Evolutionary conservation across 805 yeast genomes (phyloP).

Genomic region (Dipodascopsis tothii): DNA sequence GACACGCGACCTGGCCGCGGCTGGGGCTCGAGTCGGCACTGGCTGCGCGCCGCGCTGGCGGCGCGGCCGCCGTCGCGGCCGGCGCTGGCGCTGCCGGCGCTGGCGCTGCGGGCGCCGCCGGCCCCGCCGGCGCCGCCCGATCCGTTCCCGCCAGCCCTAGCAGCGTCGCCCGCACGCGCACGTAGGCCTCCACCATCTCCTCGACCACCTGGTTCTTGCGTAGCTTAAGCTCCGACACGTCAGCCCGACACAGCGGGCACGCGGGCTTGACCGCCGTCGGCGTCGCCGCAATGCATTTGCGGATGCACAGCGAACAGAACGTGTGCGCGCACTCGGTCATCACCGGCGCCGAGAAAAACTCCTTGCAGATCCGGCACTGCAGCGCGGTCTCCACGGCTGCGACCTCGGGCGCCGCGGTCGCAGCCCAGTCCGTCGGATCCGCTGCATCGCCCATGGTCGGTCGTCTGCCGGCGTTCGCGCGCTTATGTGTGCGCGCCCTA

Average conservation of each 20-base stretch:
- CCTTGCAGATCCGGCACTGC: constrained; percentile 85
- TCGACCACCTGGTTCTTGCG: constrained; percentile 63
- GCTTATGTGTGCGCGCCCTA: too few species aligned
- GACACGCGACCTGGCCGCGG: constrained; percentile 48
- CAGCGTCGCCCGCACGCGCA: constrained; percentile 37
- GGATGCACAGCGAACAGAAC: constrained; percentile 79
- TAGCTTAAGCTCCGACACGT: constrained; percentile 61
- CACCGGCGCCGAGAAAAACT: constrained; percentile 69
- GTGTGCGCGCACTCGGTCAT: constrained; percentile 81
- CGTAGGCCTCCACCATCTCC: constrained; percentile 55
- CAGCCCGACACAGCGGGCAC: constrained; percentile 75
- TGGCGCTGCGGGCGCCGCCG: neutral
- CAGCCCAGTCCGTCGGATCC: constrained; percentile 68
- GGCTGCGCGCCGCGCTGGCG: neutral
- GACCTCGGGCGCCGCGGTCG: constrained; percentile 48
- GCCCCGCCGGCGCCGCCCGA: neutral
- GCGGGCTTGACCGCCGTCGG: constrained; percentile 35
- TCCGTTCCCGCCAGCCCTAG: constrained; percentile 29
- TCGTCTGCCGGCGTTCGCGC: too few species aligned
- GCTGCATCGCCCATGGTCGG: constrained; percentile 32
- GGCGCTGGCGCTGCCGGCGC: too few species aligned
- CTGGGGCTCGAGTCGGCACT: too few species aligned
- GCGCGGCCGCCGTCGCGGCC: neutral
- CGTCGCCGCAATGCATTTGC: constrained; percentile 52
- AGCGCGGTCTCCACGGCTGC: constrained; percentile 59